phyloP scores from a whole-genome alignment of 2,329 filamentous ascomycete genomes.

The Malbranchea zuffiana region DNA sequence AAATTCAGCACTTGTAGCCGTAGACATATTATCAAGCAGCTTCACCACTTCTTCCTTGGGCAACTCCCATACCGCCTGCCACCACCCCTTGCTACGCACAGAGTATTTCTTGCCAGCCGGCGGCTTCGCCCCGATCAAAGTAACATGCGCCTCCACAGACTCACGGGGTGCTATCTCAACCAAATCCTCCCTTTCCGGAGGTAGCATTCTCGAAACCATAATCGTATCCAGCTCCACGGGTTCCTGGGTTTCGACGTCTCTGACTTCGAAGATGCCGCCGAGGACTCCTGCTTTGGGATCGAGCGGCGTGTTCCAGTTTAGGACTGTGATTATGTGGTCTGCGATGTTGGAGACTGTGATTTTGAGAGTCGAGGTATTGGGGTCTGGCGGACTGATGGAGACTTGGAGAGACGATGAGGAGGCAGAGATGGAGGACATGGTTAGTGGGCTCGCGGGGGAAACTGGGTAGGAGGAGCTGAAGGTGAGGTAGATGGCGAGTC shows the following conservation, averaged over 20 bases:
- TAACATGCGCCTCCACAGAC: constrained; percentile 18
- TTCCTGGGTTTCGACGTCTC: constrained; percentile 17
- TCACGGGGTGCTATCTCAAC: constrained; percentile 22
- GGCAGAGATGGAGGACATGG: constrained; percentile 5
- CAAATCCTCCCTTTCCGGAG: constrained; percentile 22
- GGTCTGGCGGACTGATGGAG: constrained; percentile 15
- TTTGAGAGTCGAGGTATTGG: constrained; percentile 13
- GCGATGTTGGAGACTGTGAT: constrained; percentile 24
- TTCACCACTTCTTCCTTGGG: constrained; percentile 18
- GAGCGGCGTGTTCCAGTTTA: constrained; percentile 30
- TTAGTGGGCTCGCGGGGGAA: not conserved
- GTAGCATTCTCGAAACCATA: constrained; percentile 26
- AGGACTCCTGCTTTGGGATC: constrained; percentile 24
- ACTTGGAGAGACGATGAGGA: constrained; percentile 11
- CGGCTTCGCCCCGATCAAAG: constrained; percentile 21
- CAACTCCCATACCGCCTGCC: constrained; percentile 28
- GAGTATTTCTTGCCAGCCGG: constrained; percentile 24
- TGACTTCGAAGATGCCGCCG: constrained; percentile 22
- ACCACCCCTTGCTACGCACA: constrained; percentile 25
- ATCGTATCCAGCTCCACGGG: constrained; percentile 23
- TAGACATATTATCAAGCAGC: constrained; percentile 17
- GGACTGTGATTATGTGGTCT: constrained; percentile 22
- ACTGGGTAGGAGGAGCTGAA: not conserved
- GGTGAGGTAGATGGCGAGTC: constrained; percentile 4
- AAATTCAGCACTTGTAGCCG: constrained; percentile 17